Conservation (phyloP, 1,139 yeast species). For the Pichia sp. region DNA sequence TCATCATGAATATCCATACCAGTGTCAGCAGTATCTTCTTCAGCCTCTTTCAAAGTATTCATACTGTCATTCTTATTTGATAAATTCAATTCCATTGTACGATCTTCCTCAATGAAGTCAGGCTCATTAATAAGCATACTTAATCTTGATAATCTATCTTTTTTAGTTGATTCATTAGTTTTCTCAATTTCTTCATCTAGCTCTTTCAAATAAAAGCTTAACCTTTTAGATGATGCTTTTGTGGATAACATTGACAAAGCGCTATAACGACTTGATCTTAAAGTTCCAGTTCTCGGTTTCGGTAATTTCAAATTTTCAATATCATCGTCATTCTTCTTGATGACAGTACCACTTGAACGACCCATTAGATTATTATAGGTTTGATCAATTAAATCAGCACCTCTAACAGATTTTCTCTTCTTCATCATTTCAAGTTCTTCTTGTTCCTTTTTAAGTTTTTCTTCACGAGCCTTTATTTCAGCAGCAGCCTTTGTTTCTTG, state of each 20-base stretch:
- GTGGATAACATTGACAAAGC: conserved; percentile 66
- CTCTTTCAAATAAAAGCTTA: conserved; percentile 43
- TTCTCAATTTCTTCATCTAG: conserved; percentile 28
- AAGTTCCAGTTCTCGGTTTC: conserved; percentile 5
- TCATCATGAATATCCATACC: conserved; percentile 1
- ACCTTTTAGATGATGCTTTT: conserved; percentile 55
- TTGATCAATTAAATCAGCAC: conserved; percentile 8
- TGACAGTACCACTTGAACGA: conserved; percentile 19
- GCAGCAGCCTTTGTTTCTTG: conserved; percentile 14
- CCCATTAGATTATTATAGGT: conserved; percentile 14
- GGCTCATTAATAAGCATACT: conserved; percentile 14
- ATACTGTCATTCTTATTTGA: conserved; percentile 5
- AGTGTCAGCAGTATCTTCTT: conserved; percentile 27
- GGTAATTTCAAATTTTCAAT: background rate
- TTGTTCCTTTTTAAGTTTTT: conserved; percentile 12
- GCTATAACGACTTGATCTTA: conserved; percentile 56
- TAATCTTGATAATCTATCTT: conserved; percentile 13
- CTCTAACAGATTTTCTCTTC: conserved; percentile 1
- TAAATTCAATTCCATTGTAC: conserved; percentile 1
- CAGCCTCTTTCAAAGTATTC: conserved; percentile 22
- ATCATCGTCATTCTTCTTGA: conserved; percentile 16
- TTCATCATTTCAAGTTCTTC: conserved; percentile 10
- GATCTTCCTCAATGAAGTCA: conserved; percentile 8
- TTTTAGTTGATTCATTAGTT: conserved; percentile 18
- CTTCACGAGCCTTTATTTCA: conserved; percentile 28